A percentile compares a stretch with the other conserved stretches of the same genome.
phyloP scores from a whole-genome alignment of 108 stramenopile genomes.

The Nitzschia putrida region DNA sequence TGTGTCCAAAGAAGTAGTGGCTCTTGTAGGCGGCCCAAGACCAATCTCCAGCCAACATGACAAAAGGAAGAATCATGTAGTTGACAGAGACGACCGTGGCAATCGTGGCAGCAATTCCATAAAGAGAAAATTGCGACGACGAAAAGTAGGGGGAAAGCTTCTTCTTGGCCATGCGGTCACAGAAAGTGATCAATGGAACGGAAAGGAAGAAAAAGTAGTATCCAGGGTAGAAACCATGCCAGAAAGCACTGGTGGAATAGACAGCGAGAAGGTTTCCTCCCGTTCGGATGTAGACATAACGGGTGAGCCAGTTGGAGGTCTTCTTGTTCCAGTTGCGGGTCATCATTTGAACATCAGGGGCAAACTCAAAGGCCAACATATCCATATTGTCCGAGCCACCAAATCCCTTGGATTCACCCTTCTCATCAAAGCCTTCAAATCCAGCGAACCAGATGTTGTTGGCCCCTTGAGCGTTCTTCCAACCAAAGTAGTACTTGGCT shows the following conservation, averaged over 20 bases:
- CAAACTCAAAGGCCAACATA: slow-evolving; percentile 90
- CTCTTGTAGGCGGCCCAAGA: slow-evolving; percentile 64
- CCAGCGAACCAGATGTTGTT: slow-evolving; percentile 92
- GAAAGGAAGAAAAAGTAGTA: slow-evolving; percentile 94
- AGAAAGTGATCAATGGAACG: slow-evolving; percentile 78
- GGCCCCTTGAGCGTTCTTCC: slow-evolving; percentile 93
- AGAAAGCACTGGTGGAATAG: slow-evolving; percentile 91
- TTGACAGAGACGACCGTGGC: slow-evolving; percentile 68
- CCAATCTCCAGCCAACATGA: slow-evolving; percentile 73
- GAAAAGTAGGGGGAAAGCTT: slow-evolving; percentile 84
- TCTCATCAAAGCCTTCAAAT: slow-evolving; percentile 87
- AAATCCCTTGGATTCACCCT: slow-evolving; percentile 89
- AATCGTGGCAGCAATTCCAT: slow-evolving; percentile 68
- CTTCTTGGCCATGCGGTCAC: slow-evolving; percentile 85
- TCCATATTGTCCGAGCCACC: slow-evolving; percentile 89
- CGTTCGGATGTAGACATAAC: slow-evolving; percentile 95
- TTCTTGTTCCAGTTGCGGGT: slow-evolving; percentile 95
- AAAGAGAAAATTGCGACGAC: slow-evolving; percentile 63
- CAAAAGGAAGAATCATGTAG: slow-evolving; percentile 83
- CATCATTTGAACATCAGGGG: slow-evolving; percentile 78
- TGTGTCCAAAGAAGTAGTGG: slow-evolving; percentile 83
- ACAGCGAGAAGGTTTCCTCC: slow-evolving; percentile 78
- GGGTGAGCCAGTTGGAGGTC: slow-evolving; percentile 90
- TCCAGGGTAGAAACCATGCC: slow-evolving; percentile 98
- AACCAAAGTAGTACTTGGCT: slow-evolving; percentile 97